Evolutionary conservation across 306 rosid species (phyloP).

Genomic region (Cucumis hystrix): DNA sequence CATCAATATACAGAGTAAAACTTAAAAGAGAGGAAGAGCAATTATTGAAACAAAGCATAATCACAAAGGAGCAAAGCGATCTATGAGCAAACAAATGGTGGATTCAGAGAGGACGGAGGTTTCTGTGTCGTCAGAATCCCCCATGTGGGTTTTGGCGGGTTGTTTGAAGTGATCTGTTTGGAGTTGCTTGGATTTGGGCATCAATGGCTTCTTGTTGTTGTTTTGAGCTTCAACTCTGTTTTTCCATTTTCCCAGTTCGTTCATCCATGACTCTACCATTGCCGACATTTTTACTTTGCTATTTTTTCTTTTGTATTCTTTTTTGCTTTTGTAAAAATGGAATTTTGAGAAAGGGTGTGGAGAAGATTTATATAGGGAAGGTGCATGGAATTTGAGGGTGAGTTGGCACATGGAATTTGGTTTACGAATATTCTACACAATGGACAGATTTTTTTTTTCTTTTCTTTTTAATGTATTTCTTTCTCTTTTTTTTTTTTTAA

Average conservation of each 20-base stretch:
- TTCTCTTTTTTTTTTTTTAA: too few species aligned
- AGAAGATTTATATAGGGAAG: background rate
- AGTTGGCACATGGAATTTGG: slow-evolving; percentile 28
- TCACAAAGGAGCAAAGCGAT: slow-evolving; percentile 72
- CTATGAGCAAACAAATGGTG: slow-evolving; percentile 63
- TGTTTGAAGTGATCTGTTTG: background rate
- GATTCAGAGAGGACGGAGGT: slow-evolving; percentile 45
- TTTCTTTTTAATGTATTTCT: too few species aligned
- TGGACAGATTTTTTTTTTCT: background rate
- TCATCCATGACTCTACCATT: slow-evolving; percentile 48
- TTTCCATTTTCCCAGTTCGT: slow-evolving; percentile 45
- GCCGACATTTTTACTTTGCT: slow-evolving; percentile 39
- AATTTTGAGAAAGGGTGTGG: background rate
- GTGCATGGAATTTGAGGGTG: slow-evolving; percentile 9
- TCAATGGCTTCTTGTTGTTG: slow-evolving; percentile 14
- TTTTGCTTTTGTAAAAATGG: background rate
- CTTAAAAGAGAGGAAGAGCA: background rate
- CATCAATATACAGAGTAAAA: too few species aligned
- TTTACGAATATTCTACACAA: slow-evolving; percentile 17
- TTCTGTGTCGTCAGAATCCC: background rate
- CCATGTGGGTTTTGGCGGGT: background rate
- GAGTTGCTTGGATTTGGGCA: slow-evolving; percentile 10
- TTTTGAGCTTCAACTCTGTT: slow-evolving; percentile 25
- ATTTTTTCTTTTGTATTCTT: background rate
- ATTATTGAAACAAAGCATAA: background rate